Percentiles rank a stretch among this genome's conserved stretches.
These are phyloP conservation scores for Rhodotorula sp. DNA, from an alignment of 1,284 basidiomycete species.

Conservation along the genomic window DNA sequence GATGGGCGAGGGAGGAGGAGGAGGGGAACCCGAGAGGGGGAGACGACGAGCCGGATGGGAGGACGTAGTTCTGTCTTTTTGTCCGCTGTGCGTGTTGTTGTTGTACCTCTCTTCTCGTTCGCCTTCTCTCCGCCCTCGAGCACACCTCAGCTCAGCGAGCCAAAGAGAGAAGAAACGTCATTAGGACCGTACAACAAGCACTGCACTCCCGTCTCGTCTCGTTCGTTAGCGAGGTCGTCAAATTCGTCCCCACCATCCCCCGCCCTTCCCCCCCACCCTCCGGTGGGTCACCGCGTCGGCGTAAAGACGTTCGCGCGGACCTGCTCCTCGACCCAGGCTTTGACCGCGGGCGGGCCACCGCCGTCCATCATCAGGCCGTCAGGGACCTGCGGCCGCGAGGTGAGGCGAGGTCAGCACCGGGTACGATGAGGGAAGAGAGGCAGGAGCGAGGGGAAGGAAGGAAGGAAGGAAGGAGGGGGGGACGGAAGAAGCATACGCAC, in stretches of 20 bases:
- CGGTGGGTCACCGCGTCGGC: background rate
- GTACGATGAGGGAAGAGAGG: too few relatives aligned
- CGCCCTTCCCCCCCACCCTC: background rate
- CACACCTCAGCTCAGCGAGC: too few relatives aligned
- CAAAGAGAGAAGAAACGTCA: too few relatives aligned
- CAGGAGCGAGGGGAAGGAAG: background rate
- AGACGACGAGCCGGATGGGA: background rate
- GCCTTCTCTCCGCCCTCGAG: too few relatives aligned
- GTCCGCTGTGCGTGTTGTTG: too few relatives aligned
- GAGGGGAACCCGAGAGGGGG: background rate
- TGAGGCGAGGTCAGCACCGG: too few relatives aligned
- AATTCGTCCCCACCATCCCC: too few relatives aligned
- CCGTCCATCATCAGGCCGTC: constrained; percentile 36
- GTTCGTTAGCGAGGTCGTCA: too few relatives aligned
- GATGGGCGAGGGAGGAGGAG: background rate
- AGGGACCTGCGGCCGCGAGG: constrained; percentile 8
- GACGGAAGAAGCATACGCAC: background rate
- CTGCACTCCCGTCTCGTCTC: background rate
- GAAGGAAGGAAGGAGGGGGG: background rate
- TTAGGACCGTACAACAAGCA: too few relatives aligned
- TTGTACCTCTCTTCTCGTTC: too few relatives aligned
- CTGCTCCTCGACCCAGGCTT: constrained; percentile 21
- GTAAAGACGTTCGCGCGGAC: constrained; percentile 11
- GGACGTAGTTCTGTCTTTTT: too few relatives aligned
- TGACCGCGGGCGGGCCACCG: constrained; percentile 23